Base-by-base conservation (phyloP, 148 eudicot genomes). In the Linanthus parryae region DNA sequence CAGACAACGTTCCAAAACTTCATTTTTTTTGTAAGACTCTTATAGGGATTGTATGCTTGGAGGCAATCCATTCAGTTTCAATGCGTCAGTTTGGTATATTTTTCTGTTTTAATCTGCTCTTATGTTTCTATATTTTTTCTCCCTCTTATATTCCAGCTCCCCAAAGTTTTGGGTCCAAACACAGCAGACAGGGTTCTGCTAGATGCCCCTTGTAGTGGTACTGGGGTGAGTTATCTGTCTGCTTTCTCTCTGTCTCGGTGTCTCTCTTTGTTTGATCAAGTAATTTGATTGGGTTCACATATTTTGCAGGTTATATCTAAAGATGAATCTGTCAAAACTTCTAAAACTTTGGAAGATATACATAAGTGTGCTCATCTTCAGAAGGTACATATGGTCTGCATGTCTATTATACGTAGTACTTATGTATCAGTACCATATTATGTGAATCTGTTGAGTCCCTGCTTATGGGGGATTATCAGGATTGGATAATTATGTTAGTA, bases 151-250 rank as follows among this genome's bases (percentile, higher is more conserved):
- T 22, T 64, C 39, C 67, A 92, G 98, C 79, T 92, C 59, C 83
- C 98, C 16, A 92, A 84, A 71, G 83, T 79, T 46, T 65, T 92
- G 77, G 98, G 98, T 27, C 58, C 58, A 22, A 92, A 87, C 57
- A 70, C 98, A 38, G 78, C 71, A 12, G 96, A 92, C 58, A 81
- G 98, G 73, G 84, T 92, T 54, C 61, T 87, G 57, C 47, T 92
- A 70, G 98, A 92, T 73, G 96, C 98, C 17, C 98, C 98, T 58
- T 92, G 98, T 72, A 92, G 98, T 66, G 98, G 98, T 61, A 92
- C 98, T 41, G 98, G 95, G 73, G 96, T 92, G 82, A 58, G 81
- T 30, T 17, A 19, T 26, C 41, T 1, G 15, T 21, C 24, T 44
- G 7, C 51, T 18, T 47, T 19, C 25, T 41, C 24, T 37, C 21